Conservation (phyloP, 805 yeast species). For the Tetrapisispora taiwanensis region DNA sequence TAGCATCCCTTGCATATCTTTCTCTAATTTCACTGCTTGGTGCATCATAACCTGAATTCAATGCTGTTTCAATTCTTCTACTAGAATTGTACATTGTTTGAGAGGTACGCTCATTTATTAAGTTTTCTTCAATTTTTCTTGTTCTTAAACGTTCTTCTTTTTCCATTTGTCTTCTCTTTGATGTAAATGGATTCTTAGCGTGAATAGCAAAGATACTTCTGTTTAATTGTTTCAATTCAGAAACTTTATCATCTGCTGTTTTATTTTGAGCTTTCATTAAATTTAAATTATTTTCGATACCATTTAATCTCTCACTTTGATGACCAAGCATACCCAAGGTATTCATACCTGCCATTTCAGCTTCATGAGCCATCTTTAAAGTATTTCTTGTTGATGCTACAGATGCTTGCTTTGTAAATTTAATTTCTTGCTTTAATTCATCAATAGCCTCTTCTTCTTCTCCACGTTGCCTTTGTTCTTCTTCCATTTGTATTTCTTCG, state of each 20-base stretch:
- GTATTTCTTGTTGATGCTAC: constrained; percentile 81
- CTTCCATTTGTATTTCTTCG: constrained; percentile 27
- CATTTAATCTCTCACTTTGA: constrained; percentile 75
- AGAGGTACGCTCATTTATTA: constrained; percentile 49
- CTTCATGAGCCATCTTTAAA: constrained; percentile 55
- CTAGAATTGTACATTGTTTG: constrained; percentile 52
- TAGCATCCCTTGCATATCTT: constrained; percentile 29
- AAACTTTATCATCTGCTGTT: constrained; percentile 72
- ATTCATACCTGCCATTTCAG: constrained; percentile 64
- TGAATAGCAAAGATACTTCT: constrained; percentile 72
- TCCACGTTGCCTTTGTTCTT: constrained; percentile 29
- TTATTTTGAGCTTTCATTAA: constrained; percentile 71
- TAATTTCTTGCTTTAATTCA: constrained; percentile 67
- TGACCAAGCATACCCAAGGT: constrained; percentile 85
- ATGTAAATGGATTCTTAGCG: constrained; percentile 82
- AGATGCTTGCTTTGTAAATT: constrained; percentile 76
- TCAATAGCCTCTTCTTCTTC: constrained; percentile 84
- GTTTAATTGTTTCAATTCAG: constrained; percentile 65
- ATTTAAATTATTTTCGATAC: constrained; percentile 64
- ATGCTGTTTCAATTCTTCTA: constrained; percentile 52
- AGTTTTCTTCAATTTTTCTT: constrained; percentile 51
- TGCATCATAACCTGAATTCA: constrained; percentile 27
- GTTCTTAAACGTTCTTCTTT: constrained; percentile 58
- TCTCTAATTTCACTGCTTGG: constrained; percentile 20
- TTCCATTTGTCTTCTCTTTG: constrained; percentile 59